These are phyloP conservation scores for Corinectria fuckeliana DNA, from an alignment of 2,329 filamentous ascomycete species.

Conservation along the genomic window DNA sequence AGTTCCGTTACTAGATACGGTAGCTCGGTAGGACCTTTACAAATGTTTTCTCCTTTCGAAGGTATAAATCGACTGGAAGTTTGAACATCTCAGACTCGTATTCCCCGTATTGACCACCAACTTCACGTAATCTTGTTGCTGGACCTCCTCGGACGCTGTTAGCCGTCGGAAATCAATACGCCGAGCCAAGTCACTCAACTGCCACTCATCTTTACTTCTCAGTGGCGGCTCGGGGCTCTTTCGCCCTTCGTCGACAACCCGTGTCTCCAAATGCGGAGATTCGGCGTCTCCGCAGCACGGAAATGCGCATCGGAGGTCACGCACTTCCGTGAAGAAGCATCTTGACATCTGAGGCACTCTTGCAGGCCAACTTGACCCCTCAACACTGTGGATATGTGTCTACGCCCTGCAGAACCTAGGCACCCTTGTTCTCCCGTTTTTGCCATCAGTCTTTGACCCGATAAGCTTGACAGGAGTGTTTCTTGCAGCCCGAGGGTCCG, in stretches of 20 bases:
- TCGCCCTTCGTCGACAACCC: not conserved
- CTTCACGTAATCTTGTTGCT: no score
- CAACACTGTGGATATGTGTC: not conserved
- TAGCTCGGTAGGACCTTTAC: no score
- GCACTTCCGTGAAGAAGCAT: not conserved
- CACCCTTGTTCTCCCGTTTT: not conserved
- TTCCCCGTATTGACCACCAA: no score
- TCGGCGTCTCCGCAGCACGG: not conserved
- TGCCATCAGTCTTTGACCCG: not conserved
- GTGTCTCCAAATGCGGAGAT: not conserved
- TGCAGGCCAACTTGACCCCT: not conserved
- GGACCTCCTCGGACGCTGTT: no score
- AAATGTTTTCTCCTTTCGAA: no score
- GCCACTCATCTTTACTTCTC: no score
- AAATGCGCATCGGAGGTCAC: not conserved
- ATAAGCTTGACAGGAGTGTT: not conserved
- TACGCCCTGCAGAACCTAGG: not conserved
- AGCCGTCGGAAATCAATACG: no score
- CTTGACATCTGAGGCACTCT: not conserved
- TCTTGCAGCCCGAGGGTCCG: slow-evolving; percentile 23
- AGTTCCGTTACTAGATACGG: no score
- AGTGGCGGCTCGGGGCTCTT: not conserved
- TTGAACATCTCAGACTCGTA: no score
- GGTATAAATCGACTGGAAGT: no score
- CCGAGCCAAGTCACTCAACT: no score